Base-by-base conservation (phyloP, 495 filamentous ascomycete genomes). In the Hypomontagnella submonticulosa region DNA sequence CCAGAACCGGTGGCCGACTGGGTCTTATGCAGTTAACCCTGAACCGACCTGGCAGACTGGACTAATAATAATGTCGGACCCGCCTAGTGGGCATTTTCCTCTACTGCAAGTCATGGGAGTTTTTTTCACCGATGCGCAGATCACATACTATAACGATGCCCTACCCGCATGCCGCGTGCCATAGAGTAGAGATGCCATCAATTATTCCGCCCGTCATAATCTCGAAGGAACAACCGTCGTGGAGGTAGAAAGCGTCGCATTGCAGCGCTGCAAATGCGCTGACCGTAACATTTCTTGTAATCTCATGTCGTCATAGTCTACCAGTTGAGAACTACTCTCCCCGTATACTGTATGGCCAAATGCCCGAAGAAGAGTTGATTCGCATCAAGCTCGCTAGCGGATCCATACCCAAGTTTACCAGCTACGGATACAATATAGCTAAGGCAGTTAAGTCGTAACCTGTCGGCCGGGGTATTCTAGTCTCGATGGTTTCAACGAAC, bases 61-160 rank as follows among this genome's bases (percentile, higher is more conserved):
- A 57, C 58, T 62, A 68, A 59, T 68, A 63, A 68, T 63, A 69
- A 63, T 60, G 16, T 63, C 16, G 30, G 58, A 44, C 59, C 59
- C 65, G 47, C 58, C 53, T 27, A 58, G 53, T 55, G 41, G 57
- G 32, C 38, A 50, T 33, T 51, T 38, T 27, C 38, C 27, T 44
- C 42, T 60, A 11, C 66, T 69, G 66, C 66, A 69, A 69, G 66
- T 69, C 66, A 69, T 63, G 66, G 66, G 60, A 47, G 19, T 63
- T 63, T 69, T 68, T 63, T 69, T 63, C 66, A 63, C 66, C 66
- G 60, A 63, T 48, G 48, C 56, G 66, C 60, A 63, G 60, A 69
- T 69, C 65, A 44, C 44, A 60, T 55, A 49, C 66, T 33, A 34
- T 46, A 63, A 51, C 48, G 50, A 48, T 42, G 65, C 34, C 53